phyloP scores from a whole-genome alignment of 495 filamentous ascomycete species.

The Penicillium psychrofluorescens region DNA sequence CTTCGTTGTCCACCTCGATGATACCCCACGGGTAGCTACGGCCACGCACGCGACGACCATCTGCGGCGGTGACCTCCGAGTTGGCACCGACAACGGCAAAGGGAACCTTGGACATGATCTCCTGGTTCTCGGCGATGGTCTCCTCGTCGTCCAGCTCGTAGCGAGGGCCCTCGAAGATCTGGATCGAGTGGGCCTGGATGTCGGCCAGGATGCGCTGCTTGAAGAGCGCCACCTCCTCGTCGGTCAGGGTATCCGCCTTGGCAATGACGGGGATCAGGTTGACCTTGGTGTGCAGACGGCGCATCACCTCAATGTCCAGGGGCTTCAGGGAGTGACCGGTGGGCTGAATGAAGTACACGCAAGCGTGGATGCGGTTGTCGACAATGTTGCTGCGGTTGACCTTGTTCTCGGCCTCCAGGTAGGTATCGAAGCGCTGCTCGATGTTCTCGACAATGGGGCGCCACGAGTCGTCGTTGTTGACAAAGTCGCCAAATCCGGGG shows the following conservation, averaged over 20 bases:
- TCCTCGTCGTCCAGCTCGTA: slow-evolving; percentile 99
- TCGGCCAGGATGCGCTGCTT: slow-evolving; percentile 98
- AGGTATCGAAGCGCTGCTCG: slow-evolving; percentile 96
- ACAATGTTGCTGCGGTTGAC: slow-evolving; percentile 99
- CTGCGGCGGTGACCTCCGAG: slow-evolving; percentile 78
- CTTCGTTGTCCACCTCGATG: slow-evolving; percentile 99
- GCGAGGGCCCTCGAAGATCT: slow-evolving; percentile 97
- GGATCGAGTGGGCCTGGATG: slow-evolving; percentile 91
- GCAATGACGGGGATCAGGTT: slow-evolving; percentile 99
- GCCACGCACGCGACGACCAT: slow-evolving; percentile 93
- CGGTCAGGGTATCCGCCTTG: slow-evolving; percentile 95
- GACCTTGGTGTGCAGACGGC: slow-evolving; percentile 98
- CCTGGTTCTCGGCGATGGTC: slow-evolving; percentile 98
- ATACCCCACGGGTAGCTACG: slow-evolving; percentile 97
- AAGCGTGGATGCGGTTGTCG: slow-evolving; percentile 96
- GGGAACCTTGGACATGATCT: slow-evolving; percentile 99
- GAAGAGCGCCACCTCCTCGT: slow-evolving; percentile 89
- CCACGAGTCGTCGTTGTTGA: slow-evolving; percentile 99
- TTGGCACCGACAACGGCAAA: slow-evolving; percentile 98
- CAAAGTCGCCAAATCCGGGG: slow-evolving; percentile 96
- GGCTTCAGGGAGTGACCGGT: slow-evolving; percentile 99
- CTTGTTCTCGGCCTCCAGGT: slow-evolving; percentile 99
- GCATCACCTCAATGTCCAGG: slow-evolving; percentile 98
- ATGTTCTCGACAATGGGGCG: slow-evolving; percentile 98
- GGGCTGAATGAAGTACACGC: slow-evolving; percentile 98